Evolutionary conservation across 2,329 filamentous ascomycete genomes (phyloP).

Genomic region (Pestalotiopsis sp.): DNA sequence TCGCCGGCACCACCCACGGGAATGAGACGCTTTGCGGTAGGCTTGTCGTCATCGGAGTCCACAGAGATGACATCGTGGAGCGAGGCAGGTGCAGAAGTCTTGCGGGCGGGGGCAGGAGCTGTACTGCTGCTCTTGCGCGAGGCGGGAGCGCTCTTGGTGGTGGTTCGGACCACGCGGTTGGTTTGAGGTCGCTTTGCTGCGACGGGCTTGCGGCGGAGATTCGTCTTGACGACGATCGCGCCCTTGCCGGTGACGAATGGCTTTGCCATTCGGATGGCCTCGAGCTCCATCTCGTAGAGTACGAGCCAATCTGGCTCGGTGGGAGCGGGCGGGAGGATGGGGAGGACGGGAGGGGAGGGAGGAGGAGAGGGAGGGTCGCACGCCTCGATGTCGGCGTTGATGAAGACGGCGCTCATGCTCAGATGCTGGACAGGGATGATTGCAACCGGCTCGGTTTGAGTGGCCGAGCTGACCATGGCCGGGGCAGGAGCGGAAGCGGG

Average conservation of each 20-base stretch:
- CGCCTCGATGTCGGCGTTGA: neutral
- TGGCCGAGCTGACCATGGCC: too few species aligned
- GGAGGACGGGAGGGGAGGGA: neutral
- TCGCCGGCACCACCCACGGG: too few species aligned
- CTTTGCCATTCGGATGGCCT: neutral
- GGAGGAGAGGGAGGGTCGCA: neutral
- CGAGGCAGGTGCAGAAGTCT: neutral
- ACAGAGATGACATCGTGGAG: neutral
- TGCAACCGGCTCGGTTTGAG: too few species aligned
- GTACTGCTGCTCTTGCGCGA: neutral
- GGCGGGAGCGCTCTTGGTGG: neutral
- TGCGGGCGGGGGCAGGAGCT: neutral
- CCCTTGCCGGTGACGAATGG: neutral
- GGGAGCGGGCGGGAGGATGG: neutral
- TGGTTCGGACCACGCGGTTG: neutral
- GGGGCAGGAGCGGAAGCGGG: too few species aligned
- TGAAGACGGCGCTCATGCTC: neutral
- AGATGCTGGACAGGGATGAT: too few species aligned
- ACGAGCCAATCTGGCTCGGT: neutral
- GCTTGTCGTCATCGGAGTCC: neutral
- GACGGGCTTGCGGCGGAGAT: neutral
- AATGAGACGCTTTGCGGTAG: neutral
- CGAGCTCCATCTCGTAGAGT: constrained; percentile 2
- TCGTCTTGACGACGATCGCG: neutral
- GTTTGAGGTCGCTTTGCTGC: neutral